Evolutionary conservation across 345 rosid species (phyloP).

Genomic region (Draba incana): DNA sequence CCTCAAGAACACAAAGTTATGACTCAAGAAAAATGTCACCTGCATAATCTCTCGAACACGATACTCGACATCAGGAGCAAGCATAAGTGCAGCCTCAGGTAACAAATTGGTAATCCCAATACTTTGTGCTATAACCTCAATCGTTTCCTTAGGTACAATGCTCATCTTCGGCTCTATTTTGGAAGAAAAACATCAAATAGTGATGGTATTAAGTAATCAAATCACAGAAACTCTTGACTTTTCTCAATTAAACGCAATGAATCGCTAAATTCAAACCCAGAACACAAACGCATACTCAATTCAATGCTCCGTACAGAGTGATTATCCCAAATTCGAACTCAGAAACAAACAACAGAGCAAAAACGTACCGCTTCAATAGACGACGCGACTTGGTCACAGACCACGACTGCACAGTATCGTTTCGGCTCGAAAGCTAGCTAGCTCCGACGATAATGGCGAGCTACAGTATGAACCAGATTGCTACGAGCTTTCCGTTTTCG

Average conservation of each 20-base stretch:
- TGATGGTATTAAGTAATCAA: neutral
- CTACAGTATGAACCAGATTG: slow-evolving; percentile 9
- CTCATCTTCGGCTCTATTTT: slow-evolving; percentile 54
- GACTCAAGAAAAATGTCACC: slow-evolving; percentile 39
- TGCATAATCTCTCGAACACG: slow-evolving; percentile 95
- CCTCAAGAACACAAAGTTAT: slow-evolving; percentile 19
- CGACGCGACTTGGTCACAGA: slow-evolving; percentile 1
- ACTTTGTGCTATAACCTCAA: slow-evolving; percentile 89
- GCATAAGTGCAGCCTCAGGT: slow-evolving; percentile 75
- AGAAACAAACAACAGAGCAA: neutral
- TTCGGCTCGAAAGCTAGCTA: slow-evolving; percentile 13
- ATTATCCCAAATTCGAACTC: slow-evolving; percentile 14
- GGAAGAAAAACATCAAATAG: slow-evolving; percentile 17
- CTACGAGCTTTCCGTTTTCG: neutral
- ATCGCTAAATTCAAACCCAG: slow-evolving; percentile 13
- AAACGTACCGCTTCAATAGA: slow-evolving; percentile 17
- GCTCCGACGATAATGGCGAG: slow-evolving; percentile 14
- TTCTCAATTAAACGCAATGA: neutral
- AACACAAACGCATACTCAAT: slow-evolving; percentile 3
- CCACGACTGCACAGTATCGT: neutral
- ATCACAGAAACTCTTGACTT: neutral
- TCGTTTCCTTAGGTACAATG: slow-evolving; percentile 83
- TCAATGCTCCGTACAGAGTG: slow-evolving; percentile 12
- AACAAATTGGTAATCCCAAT: slow-evolving; percentile 71
- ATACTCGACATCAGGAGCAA: slow-evolving; percentile 94